Evolutionary conservation across 2,329 filamentous ascomycete genomes (phyloP), one percentile per base, ranked within the genome.

Genomic region (Colletotrichum gigasporum): DNA sequence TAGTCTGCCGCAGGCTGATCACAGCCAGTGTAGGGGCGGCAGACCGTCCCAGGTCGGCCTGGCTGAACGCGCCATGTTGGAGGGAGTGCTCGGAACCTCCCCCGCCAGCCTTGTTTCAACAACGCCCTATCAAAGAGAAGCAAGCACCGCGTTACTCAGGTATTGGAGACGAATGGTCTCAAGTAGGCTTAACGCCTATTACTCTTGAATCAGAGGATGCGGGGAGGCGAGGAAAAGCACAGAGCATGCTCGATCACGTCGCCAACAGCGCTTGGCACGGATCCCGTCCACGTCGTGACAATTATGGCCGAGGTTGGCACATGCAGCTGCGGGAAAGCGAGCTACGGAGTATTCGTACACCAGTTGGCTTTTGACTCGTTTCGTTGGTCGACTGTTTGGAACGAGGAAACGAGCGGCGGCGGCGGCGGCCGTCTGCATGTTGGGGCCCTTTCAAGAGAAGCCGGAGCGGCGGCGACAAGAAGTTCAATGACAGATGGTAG

Each of bases 61-160:
- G 28, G 28, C 45, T 62, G 52, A 57, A 48, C 22, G 37, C 24
- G 34, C 24, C 26, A 20, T 12, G 12, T 18, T 44, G 48, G 18
- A 28, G n/a, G 5, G 16, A 35, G 44, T 2, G 44, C 4, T 63
- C 24, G 26, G 58, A 50, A 41, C 58, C 28, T 50, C 52, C 26
- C 20, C 32, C 34, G 42, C 30, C 52, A 51, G 59, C 53, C 59
- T 63, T 50, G 53, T 58, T 58, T 63, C 53, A 63, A 63, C 44
- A 53, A 35, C 53, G 45, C 37, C 44, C 35, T 50, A 58, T 58
- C 30, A 63, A 37, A 58, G 44, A 57, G 20, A 48, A 47, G 34
- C 22, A 28, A 20, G 22, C 18, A 22, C 41, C 11, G 45, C 41
- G 18, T 34, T 57, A 20, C 32, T 28, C 32, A 34, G 34, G 42